A percentile compares a stretch with the other conserved stretches of the same genome.
Evolutionary conservation across 2,329 filamentous ascomycete genomes (phyloP).

Genomic region (Cordyceps militaris): DNA sequence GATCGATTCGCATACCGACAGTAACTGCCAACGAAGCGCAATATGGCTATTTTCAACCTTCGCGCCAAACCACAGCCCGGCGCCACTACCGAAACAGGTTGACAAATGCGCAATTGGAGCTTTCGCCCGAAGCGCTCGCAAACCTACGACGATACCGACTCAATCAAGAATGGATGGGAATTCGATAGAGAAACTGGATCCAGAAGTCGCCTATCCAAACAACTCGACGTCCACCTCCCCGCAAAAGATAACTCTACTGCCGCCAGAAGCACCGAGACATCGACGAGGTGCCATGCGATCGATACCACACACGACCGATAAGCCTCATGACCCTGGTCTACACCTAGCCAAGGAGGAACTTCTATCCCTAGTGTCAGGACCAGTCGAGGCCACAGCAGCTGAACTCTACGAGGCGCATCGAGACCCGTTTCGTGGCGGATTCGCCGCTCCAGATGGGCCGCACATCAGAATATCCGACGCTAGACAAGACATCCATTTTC

Average conservation of each 20-base stretch:
- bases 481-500: slow-evolving; percentile 40
- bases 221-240: not conserved
- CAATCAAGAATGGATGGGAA: not conserved
- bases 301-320: not conserved
- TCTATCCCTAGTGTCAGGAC: slow-evolving; percentile 45
- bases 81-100: slow-evolving; percentile 13
- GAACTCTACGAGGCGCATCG: slow-evolving; percentile 46
- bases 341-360: slow-evolving; percentile 35
- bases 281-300: not conserved
- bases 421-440: slow-evolving; percentile 48
- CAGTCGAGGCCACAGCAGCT: slow-evolving; percentile 40
- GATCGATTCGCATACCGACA: slow-evolving; percentile 10
- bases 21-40: slow-evolving; percentile 26
- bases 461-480: slow-evolving; percentile 44
- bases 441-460: slow-evolving; percentile 44
- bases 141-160: not conserved
- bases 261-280: not conserved
- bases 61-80: slow-evolving; percentile 17
- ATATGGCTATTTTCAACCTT: slow-evolving; percentile 38
- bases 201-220: not conserved
- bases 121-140: slow-evolving; percentile 1
- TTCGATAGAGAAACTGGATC: not conserved
- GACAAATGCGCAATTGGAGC: slow-evolving; percentile 7
- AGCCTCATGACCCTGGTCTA: slow-evolving; percentile 15
- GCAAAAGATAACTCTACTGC: not conserved